phyloP scores from a whole-genome alignment of 1,284 basidiomycete genomes.

The Puccinia polysora region DNA sequence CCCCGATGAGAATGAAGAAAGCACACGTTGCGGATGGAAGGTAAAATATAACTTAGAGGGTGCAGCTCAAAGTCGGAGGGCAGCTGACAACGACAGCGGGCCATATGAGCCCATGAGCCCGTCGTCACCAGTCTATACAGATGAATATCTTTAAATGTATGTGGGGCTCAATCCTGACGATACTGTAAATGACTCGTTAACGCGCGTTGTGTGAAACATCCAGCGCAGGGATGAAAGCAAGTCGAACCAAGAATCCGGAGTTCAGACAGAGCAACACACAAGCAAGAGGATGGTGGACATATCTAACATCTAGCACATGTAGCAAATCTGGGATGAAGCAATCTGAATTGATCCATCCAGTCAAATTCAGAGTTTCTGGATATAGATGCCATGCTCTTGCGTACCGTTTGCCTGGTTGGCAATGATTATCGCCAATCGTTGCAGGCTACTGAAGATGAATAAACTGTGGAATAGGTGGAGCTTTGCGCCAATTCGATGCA shows the following conservation, averaged over 20 bases:
- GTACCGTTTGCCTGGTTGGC: too few species aligned
- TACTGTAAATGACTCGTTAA: too few species aligned
- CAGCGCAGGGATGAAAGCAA: slow-evolving; percentile 2
- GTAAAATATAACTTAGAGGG: slow-evolving; percentile 17
- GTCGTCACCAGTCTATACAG: background rate
- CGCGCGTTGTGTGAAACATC: background rate
- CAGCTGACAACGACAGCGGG: slow-evolving; percentile 13
- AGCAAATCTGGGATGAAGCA: background rate
- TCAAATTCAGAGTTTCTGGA: too few species aligned
- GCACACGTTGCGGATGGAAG: slow-evolving; percentile 2
- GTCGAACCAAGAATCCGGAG: background rate
- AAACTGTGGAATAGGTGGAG: too few species aligned
- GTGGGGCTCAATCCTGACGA: too few species aligned
- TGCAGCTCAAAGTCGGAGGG: background rate
- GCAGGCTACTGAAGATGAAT: too few species aligned
- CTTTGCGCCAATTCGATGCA: too few species aligned
- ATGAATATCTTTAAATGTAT: too few species aligned
- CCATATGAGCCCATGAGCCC: background rate
- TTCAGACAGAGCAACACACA: background rate
- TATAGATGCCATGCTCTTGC: too few species aligned
- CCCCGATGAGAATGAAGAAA: background rate
- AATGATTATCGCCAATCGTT: too few species aligned
- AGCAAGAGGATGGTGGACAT: background rate
- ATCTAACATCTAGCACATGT: background rate
- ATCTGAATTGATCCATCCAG: background rate